Evolutionary conservation across 805 yeast genomes (phyloP).

Genomic region (Metschnikowia kunwiensis): DNA sequence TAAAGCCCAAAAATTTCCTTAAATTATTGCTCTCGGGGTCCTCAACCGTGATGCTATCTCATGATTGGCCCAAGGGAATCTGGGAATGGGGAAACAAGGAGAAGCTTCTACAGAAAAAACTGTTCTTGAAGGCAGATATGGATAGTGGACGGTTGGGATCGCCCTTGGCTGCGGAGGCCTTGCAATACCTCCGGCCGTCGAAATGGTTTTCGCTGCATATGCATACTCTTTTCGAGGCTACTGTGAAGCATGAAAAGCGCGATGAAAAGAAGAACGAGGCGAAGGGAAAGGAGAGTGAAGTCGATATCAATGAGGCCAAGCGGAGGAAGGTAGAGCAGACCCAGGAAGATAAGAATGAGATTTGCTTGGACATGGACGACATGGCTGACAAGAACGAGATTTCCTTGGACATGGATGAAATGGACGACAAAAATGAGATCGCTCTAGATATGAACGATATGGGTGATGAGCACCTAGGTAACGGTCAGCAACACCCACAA

Average conservation of each 20-base stretch:
- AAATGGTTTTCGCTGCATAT: conserved; percentile 90
- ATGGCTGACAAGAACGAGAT: too few species aligned
- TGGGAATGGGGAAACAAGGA: conserved; percentile 59
- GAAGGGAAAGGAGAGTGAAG: too few species aligned
- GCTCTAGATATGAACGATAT: conserved; percentile 2
- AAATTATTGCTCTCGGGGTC: conserved; percentile 46
- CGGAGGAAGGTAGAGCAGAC: conserved; percentile 1
- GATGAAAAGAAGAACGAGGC: conserved; percentile 14
- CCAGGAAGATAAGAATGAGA: conserved; percentile 15
- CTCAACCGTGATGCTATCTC: conserved; percentile 65
- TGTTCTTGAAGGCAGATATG: conserved; percentile 66
- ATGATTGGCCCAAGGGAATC: conserved; percentile 93
- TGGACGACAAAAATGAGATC: not conserved
- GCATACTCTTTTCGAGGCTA: conserved; percentile 71
- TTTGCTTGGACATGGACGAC: conserved; percentile 23
- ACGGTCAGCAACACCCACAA: too few species aligned
- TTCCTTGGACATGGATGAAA: conserved; percentile 1
- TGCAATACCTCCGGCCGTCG: conserved; percentile 55
- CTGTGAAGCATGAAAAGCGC: conserved; percentile 36
- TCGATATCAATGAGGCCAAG: not conserved
- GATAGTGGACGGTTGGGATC: conserved; percentile 63
- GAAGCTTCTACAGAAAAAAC: conserved; percentile 54
- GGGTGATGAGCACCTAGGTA: not conserved
- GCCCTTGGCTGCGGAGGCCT: conserved; percentile 56
- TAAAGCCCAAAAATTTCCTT: conserved; percentile 58